Conservation (phyloP, 2,329 filamentous ascomycete species). For the Triangularia verruculosa region DNA sequence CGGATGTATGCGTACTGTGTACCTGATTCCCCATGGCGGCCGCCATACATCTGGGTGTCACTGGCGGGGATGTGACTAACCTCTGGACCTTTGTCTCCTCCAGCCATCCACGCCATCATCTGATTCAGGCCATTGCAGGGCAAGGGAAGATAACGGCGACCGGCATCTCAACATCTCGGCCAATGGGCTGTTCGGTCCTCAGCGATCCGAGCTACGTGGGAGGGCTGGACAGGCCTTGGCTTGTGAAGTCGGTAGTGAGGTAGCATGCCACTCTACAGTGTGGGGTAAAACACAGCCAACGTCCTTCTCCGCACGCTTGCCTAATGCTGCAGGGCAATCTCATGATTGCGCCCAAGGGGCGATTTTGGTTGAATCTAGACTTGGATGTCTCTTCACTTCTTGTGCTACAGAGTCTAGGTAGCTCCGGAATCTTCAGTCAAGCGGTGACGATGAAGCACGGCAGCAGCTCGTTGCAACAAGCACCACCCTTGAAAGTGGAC, state of each 20-base stretch:
- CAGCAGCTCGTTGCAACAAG: constrained; percentile 1
- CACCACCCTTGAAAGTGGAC: constrained; percentile 4
- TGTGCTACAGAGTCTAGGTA: not conserved
- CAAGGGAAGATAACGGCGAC: not conserved
- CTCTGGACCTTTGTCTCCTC: not conserved
- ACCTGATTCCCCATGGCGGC: not conserved
- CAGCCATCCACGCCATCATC: not conserved
- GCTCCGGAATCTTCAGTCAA: not conserved
- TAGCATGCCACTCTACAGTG: constrained; percentile 3
- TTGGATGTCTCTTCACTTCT: not conserved
- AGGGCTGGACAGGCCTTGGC: constrained; percentile 18
- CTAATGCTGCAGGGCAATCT: not conserved
- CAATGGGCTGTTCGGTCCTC: not conserved
- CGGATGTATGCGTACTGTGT: not conserved
- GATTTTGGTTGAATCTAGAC: not conserved
- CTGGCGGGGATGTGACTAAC: not conserved
- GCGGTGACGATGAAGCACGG: not conserved
- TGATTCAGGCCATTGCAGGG: not conserved
- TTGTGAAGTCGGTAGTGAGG: constrained; percentile 9
- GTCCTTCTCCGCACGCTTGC: not conserved
- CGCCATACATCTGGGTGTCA: too few species aligned
- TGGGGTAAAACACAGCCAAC: not conserved
- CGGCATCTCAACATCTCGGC: not conserved
- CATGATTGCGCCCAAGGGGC: not conserved
- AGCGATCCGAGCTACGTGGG: constrained; percentile 11